Evolutionary conservation across 2,329 filamentous ascomycete genomes (phyloP), one percentile per base, ranked within the genome.

Genomic region (Beauveria sp.): DNA sequence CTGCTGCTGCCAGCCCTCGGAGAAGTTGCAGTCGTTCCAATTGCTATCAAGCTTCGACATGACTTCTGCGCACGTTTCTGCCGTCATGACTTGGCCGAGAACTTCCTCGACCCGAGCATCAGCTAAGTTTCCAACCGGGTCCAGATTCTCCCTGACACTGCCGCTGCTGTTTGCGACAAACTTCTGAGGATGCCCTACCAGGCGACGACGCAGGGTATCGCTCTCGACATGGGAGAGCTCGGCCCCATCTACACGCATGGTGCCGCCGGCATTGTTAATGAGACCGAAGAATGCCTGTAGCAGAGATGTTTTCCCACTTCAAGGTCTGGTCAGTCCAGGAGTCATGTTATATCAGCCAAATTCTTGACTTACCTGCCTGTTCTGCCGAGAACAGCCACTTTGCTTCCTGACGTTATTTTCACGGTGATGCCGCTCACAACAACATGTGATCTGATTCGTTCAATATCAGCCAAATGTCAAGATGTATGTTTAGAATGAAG

Each of bases 1-100:
- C 0, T 22, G 10, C n/a, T 37, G 34, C 47, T 53, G 47, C 34
- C 47, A 44, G 16, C 56, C 48, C n/a, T 50, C 24, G 7, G 56
- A 59, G n/a, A 59, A 59, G 10, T 52, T 52, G 26, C 56, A 53
- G 34, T 59, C 56, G 37, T 52, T 44, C 56, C 48, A 59, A 9
- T 34, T 24, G 16, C 12, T 24, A 9, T 59, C 55, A 16, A 59
- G n/a, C 22, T 43, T 50, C 2, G 55, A 41, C 55, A 59, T 52
- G 46, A 59, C 34, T 28, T 59, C 55, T 20, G 20, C 46, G 5
- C 24, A n/a, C 46, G 51, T 51, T 18, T 50, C 3, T 3, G 30
- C 14, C 14, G 43, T 10, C 28, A 10, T 30, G n/a, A 16, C 20
- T 28, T 3, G 47, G 24, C 16, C 14, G 18, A 56, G 41, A 18